phyloP scores from a whole-genome alignment of 345 rosid genomes.

The Bruguiera sexangula region DNA sequence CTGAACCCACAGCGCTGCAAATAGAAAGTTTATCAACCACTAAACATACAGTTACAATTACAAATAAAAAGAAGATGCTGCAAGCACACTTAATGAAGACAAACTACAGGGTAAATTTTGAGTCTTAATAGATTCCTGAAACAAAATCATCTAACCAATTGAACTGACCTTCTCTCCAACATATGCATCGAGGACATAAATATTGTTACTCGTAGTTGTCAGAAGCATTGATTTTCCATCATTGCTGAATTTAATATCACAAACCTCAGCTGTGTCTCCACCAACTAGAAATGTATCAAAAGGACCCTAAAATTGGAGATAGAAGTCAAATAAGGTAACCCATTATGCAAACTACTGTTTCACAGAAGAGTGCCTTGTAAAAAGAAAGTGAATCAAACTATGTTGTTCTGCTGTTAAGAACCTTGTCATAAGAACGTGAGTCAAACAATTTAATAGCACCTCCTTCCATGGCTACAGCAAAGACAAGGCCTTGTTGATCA shows the following conservation, averaged over 20 bases:
- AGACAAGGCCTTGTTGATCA: conserved; percentile 97
- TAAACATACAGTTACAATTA: conserved; percentile 4
- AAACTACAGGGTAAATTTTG: neutral
- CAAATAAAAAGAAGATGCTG: neutral
- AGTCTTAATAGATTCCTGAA: neutral
- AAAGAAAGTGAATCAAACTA: neutral
- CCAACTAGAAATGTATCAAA: conserved; percentile 96
- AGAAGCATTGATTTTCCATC: conserved; percentile 95
- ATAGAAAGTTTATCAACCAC: conserved; percentile 12
- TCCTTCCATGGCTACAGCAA: conserved; percentile 99
- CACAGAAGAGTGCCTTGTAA: neutral
- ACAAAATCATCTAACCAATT: neutral
- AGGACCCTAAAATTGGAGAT: conserved; percentile 66
- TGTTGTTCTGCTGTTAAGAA: conserved; percentile 11
- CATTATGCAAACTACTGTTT: neutral
- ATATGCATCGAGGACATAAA: conserved; percentile 93
- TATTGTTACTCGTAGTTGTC: conserved; percentile 78
- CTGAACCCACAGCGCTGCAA: conserved; percentile 87
- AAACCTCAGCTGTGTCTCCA: conserved; percentile 94
- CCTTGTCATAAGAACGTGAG: conserved; percentile 95
- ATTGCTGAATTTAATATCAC: conserved; percentile 94
- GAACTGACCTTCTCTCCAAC: conserved; percentile 87
- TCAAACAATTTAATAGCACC: conserved; percentile 96
- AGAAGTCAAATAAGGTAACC: conserved; percentile 14
- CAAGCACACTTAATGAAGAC: neutral